Evolutionary conservation across 768 basidiomycete genomes (phyloP), one percentile per base, ranked within the genome.

Genomic region (Tricholoma bakamatsutake): DNA sequence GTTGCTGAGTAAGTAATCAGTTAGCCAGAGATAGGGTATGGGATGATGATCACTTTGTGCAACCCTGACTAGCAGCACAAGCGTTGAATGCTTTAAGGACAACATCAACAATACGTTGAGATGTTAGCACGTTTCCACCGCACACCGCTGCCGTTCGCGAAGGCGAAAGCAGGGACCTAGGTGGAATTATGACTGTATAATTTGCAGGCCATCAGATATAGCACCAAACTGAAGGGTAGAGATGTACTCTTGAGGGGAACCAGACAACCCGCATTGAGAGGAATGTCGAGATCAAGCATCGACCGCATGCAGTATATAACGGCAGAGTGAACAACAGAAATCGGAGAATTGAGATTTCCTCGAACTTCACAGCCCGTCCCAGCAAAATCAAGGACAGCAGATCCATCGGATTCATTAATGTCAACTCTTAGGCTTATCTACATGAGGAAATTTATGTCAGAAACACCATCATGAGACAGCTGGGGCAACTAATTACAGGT

Each of bases 31-130:
- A n/a, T 50, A 28, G 48, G 5, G 24, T 45, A 49, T 37, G 46
- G 61, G 53, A 58, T 34, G 40, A 35, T 4, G 2, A 69, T 84
- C 67, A 91, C 91, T 95, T 95, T 46, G 91, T 94, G 64, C 91
- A 92, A 1, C 95, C 95, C 67, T 97, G 94, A 63, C 90, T 92
- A 0, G 93, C 95, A 15, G 93, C 93, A 47, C 85, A 87, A 3
- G 92, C 93, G 62, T 88, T 81, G 75, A 98, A 97, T 0, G 94
- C 93, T 67, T 89, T 92, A 34, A 98, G 74, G 33, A 98, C 89
- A 2, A 95, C 93, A 65, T 98, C 95, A 2, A 95, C 91, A 45
- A 96, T 90, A n/a, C 95, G 79, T 65, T 96, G 94, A 5, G 87
- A 90, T 3, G 93, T 94, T 45, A 92, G 73, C 1, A 95, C 93